These are phyloP conservation scores for Botryosphaeria dothidea DNA, from an alignment of 2,329 filamentous ascomycete genomes.

Conservation along the genomic window DNA sequence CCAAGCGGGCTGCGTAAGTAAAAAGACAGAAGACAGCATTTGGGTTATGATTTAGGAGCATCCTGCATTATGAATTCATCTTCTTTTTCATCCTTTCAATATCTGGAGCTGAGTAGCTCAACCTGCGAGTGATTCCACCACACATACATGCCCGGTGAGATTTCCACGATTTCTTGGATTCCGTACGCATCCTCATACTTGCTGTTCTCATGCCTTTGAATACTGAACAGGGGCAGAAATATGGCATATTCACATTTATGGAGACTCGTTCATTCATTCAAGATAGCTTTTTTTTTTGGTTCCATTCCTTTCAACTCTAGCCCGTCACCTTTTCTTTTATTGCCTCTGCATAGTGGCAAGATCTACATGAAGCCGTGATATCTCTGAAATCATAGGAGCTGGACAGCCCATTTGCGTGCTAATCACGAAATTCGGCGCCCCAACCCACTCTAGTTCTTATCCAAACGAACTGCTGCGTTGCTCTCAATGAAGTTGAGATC, in stretches of 20 bases:
- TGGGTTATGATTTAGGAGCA: neutral
- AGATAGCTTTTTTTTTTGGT: too few species aligned
- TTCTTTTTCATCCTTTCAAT: neutral
- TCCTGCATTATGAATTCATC: neutral
- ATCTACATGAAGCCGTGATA: neutral
- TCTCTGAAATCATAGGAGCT: neutral
- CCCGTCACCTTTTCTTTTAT: neutral
- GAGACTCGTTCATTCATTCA: neutral
- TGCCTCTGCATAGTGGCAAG: neutral
- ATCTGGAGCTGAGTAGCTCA: too few species aligned
- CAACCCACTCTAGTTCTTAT: constrained; percentile 64
- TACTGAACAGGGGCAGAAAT: too few species aligned
- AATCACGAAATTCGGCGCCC: neutral
- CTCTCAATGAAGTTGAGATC: constrained; percentile 89
- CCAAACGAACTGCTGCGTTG: constrained; percentile 86
- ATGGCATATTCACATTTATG: too few species aligned
- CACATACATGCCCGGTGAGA: too few species aligned
- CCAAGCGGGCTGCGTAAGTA: neutral
- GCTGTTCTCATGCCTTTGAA: too few species aligned
- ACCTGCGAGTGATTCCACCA: too few species aligned
- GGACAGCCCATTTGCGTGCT: too few species aligned
- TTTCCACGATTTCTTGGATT: too few species aligned
- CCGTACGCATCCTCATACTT: too few species aligned
- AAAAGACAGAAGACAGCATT: neutral
- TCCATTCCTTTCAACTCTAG: neutral